phyloP scores from a whole-genome alignment of 2,329 filamentous ascomycete genomes.

The Botrytis fabae region DNA sequence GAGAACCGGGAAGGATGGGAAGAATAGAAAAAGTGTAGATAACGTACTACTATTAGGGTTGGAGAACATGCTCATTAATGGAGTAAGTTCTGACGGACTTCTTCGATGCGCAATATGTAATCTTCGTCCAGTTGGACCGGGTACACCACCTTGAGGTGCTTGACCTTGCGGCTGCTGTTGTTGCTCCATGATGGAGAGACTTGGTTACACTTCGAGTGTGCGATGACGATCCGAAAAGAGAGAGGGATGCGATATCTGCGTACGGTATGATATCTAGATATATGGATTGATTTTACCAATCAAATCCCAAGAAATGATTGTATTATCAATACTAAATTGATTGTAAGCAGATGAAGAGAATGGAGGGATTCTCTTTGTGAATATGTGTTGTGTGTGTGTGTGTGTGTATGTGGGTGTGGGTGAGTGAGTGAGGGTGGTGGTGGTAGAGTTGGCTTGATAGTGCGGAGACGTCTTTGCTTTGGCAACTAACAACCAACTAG shows the following conservation, averaged over 20 bases:
- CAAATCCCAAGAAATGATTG: conserved; percentile 6
- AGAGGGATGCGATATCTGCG: background rate
- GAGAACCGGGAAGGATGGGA: conserved; percentile 18
- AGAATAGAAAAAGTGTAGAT: conserved; percentile 24
- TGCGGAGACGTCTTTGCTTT: conserved; percentile 6
- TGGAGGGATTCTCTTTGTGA: conserved; percentile 19
- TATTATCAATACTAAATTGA: background rate
- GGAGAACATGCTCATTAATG: conserved; percentile 87
- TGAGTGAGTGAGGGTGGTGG: background rate
- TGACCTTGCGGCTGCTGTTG: conserved; percentile 36
- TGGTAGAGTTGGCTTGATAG: conserved; percentile 6
- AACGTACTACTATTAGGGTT: conserved; percentile 61
- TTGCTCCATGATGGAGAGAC: conserved; percentile 46
- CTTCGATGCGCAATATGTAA: conserved; percentile 96
- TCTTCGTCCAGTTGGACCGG: conserved; percentile 80
- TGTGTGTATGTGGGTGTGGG: background rate
- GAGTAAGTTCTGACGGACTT: conserved; percentile 95
- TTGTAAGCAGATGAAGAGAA: conserved; percentile 39
- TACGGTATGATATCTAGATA: background rate
- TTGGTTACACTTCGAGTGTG: conserved; percentile 51
- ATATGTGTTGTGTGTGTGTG: background rate
- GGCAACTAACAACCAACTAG: background rate
- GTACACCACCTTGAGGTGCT: conserved; percentile 53
- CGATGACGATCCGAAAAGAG: conserved; percentile 22
- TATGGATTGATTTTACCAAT: conserved; percentile 2